Evolutionary conservation across 495 filamentous ascomycete genomes (phyloP).

Genomic region (Lasiosphaeria ovina): DNA sequence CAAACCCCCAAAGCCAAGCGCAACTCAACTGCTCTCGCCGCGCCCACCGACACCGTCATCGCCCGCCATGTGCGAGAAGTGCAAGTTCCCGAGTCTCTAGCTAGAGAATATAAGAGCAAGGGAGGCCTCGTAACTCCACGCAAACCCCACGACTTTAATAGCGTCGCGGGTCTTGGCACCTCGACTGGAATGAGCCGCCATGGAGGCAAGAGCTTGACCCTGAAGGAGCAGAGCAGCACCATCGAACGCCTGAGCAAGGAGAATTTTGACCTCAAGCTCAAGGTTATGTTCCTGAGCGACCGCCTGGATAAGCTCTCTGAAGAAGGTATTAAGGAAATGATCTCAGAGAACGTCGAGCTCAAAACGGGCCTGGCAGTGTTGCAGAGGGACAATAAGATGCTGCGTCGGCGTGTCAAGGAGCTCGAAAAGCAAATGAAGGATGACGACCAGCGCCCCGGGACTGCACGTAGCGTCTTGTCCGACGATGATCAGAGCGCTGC

Average conservation of each 20-base stretch:
- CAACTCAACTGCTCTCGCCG: slow-evolving; percentile 39
- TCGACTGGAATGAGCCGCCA: slow-evolving; percentile 55
- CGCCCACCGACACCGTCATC: slow-evolving; percentile 85
- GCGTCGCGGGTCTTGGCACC: slow-evolving; percentile 24
- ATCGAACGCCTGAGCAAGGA: slow-evolving; percentile 94
- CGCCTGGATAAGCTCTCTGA: slow-evolving; percentile 90
- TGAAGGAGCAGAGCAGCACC: slow-evolving; percentile 95
- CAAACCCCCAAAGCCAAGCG: slow-evolving; percentile 53
- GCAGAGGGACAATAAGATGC: slow-evolving; percentile 80
- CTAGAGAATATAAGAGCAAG: slow-evolving; percentile 70
- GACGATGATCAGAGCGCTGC: slow-evolving; percentile 50
- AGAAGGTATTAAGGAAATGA: slow-evolving; percentile 95
- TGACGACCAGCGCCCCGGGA: slow-evolving; percentile 60
- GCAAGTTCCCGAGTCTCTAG: slow-evolving; percentile 83
- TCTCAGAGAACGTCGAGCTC: slow-evolving; percentile 92
- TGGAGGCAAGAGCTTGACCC: slow-evolving; percentile 77
- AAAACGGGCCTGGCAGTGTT: slow-evolving; percentile 83
- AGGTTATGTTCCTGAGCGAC: slow-evolving; percentile 94
- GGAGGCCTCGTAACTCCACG: slow-evolving; percentile 55
- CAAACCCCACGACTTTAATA: slow-evolving; percentile 55
- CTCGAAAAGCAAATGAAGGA: slow-evolving; percentile 82
- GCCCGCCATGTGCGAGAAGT: slow-evolving; percentile 84
- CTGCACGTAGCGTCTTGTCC: slow-evolving; percentile 45
- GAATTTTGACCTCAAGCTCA: slow-evolving; percentile 96
- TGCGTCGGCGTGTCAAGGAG: slow-evolving; percentile 76